Conservation (phyloP, 106 monocot genomes). For the Dendrobium nobile region DNA sequence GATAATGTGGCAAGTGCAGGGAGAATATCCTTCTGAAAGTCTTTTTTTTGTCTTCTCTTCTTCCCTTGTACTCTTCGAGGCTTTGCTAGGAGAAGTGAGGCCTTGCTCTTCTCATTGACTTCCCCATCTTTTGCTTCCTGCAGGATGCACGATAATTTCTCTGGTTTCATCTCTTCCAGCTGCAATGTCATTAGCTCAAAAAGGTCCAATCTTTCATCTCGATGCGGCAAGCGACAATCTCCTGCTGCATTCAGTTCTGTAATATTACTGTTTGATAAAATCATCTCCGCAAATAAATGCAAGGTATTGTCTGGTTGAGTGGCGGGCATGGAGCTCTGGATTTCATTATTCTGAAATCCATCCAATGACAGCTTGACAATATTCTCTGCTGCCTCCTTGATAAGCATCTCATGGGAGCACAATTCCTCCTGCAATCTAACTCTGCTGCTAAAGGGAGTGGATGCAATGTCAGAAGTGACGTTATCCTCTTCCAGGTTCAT, state of each 20-base stretch:
- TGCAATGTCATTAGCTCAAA: slow-evolving; percentile 66
- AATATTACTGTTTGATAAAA: slow-evolving; percentile 14
- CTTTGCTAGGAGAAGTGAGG: slow-evolving; percentile 29
- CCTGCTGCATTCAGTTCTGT: neutral
- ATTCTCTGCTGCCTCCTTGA: slow-evolving; percentile 42
- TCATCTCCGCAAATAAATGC: slow-evolving; percentile 53
- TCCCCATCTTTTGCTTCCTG: neutral
- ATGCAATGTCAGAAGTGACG: neutral
- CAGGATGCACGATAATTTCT: slow-evolving; percentile 25
- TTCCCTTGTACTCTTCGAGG: slow-evolving; percentile 36
- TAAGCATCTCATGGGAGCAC: slow-evolving; percentile 1
- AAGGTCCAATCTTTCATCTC: slow-evolving; percentile 37
- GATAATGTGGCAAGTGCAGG: slow-evolving; percentile 64
- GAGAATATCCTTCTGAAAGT: slow-evolving; percentile 75
- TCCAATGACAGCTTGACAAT: slow-evolving; percentile 37
- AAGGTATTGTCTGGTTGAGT: slow-evolving; percentile 8
- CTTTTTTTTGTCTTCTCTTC: slow-evolving; percentile 53
- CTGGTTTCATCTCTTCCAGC: slow-evolving; percentile 46
- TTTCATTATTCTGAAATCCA: neutral
- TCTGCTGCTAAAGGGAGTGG: too few species aligned
- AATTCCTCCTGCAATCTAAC: slow-evolving; percentile 8
- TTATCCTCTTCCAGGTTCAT: too few species aligned
- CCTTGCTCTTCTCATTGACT: slow-evolving; percentile 9
- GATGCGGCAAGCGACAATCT: neutral
- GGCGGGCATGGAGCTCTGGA: neutral